Base-by-base conservation (phyloP, 106 monocot species). In the Allium fistulosum region DNA sequence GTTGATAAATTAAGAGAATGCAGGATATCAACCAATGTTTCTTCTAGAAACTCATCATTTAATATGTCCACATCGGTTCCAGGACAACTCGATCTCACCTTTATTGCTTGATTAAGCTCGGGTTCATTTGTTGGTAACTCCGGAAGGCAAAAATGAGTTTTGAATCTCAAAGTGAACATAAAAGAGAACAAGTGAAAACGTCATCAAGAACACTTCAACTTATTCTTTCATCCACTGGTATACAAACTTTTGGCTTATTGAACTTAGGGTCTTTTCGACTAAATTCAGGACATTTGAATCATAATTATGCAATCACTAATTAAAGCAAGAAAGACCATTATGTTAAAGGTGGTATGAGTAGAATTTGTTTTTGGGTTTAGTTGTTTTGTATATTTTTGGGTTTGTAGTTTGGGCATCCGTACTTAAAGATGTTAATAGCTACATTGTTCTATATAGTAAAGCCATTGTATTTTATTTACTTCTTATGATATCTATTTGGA, bases 241-340 rank as follows among this genome's bases (percentile, higher is more conserved):
- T 93, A 49, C 88, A 88, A 55, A 93, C 92, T 65, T 93, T 87
- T 3, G 92, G 92, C 10, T 85, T 88, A 27, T 73, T 88, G 22
- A 85, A 87, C 62, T 88, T 88, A 52, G 92, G 92, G 17, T 87
- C 74, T 15, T 78, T 77, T 65, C 68, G 87, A 2, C 87, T 87
- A 85, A 69, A 75, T 58, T 93, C 92, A 53, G 89, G 89, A 22
- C 85, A 82, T 58, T 56, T 89, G 59, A 82, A 89, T 80, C 81
- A 89, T 77, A 89, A 89, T 67, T 84, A 79, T 48, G 81, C 84
- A 57, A 76, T 88, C 9, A 84, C 88, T 18, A 84, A 81, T 48
- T 70, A 84, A 10, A 84, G 71, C 74, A 81, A 77, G 7, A 84
- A 84, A 56, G 84, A 66, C 9, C 79, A 76, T 66, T 79, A 78